Evolutionary conservation across 306 rosid species (phyloP).

Genomic region (Fragaria nilgerrensis): DNA sequence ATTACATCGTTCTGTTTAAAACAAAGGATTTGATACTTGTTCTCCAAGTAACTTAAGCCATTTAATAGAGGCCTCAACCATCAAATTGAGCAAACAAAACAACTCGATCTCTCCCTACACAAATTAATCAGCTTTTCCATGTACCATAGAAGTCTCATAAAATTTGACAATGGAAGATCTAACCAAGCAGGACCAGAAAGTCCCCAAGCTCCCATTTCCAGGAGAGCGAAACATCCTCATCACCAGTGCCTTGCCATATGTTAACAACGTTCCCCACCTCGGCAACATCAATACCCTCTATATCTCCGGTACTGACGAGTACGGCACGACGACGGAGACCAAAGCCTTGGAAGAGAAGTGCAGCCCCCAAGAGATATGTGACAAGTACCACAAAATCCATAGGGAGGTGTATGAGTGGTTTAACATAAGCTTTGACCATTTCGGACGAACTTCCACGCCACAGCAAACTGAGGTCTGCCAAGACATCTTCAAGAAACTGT

Average conservation of each 20-base stretch:
- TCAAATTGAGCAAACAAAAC: no score
- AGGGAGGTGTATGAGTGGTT: slow-evolving; percentile 18
- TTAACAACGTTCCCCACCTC: slow-evolving; percentile 91
- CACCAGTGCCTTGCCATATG: slow-evolving; percentile 92
- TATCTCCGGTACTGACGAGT: not conserved
- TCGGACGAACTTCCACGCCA: not conserved
- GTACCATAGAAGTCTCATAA: no score
- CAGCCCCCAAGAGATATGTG: not conserved
- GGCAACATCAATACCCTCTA: slow-evolving; percentile 52
- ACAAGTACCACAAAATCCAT: not conserved
- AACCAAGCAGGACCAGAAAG: slow-evolving; percentile 13
- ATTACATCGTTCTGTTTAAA: no score
- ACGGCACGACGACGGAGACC: not conserved
- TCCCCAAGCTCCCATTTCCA: slow-evolving; percentile 57
- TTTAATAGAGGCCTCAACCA: no score
- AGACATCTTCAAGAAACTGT: not conserved
- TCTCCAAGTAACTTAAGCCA: no score
- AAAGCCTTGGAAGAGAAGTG: not conserved
- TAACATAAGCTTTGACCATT: not conserved
- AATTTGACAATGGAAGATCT: not conserved
- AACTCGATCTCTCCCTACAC: no score
- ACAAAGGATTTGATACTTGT: no score
- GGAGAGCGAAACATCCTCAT: slow-evolving; percentile 84
- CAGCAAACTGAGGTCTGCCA: not conserved
- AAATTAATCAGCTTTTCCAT: not conserved